Conservation (phyloP, 179 eudicot genomes). For the Heliamphora ciliata region DNA sequence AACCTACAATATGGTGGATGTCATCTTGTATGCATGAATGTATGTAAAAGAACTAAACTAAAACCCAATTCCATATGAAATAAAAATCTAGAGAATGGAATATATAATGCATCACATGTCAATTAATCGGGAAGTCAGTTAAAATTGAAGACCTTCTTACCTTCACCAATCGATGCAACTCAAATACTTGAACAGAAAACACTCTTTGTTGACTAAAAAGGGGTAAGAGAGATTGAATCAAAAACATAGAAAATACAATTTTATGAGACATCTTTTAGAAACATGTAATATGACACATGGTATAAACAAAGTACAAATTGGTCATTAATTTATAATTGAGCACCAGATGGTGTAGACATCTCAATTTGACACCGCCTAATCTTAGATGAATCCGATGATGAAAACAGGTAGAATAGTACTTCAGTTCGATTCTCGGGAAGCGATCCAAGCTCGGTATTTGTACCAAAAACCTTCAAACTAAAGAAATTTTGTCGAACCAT, state of each 20-base stretch:
- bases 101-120: background rate
- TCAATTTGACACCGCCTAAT: no score
- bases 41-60: background rate
- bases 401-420: no score
- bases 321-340: conserved; percentile 8
- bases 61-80: background rate
- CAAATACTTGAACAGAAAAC: conserved; percentile 94
- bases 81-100: background rate
- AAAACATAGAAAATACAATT: conserved; percentile 10
- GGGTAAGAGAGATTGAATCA: conserved; percentile 23
- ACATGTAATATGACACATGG: conserved; percentile 12
- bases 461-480: no score
- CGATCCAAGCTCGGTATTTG: no score
- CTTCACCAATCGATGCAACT: conserved; percentile 89
- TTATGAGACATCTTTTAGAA: conserved; percentile 10
- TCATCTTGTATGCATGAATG: no score
- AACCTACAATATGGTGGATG: no score
- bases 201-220: conserved; percentile 88
- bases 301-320: conserved; percentile 11
- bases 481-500: no score
- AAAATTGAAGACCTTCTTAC: conserved; percentile 29
- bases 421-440: no score
- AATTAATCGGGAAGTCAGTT: background rate
- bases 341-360: background rate
- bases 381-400: no score